Base-by-base conservation (phyloP, 1,284 basidiomycete species). In the Heterobasidion occidentale region DNA sequence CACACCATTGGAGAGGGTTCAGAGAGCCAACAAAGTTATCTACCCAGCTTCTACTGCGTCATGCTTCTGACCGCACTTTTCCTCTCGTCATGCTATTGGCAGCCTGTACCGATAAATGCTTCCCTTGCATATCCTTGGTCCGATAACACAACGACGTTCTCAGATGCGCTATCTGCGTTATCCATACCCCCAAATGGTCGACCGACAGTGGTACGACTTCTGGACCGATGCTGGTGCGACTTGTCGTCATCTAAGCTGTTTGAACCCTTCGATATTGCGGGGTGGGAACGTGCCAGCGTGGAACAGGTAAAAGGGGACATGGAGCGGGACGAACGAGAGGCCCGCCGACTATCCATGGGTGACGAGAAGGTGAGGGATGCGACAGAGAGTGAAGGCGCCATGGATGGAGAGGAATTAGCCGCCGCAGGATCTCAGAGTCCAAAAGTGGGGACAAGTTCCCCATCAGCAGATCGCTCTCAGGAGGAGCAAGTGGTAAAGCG, bases 61-160 rank as follows among this genome's bases (percentile, higher is more conserved):
- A 76, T 90, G 20, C 76, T 92, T 19, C 80, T 92, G 17, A 77
- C 82, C 0, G 86, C 89, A 14, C 76, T 91, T 53, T 91, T 90
- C 68, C 77, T 90, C 60, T 88, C 89, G 14, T 88, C 89, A 11
- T 92, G 90, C 67, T 90, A 91, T 68, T 90, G 89, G 89, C 86
- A 89, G 59, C 86, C 90, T 17, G 79, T 89, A 50, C 79, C 87
- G 11, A 67, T 85, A 46, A 78, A 83, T 58, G 78, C 77, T 34
- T 73, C 78, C 1, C 80, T 90, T 55, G 76, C 80, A 20, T 67
- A 67, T 15, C 83, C 89, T 3, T 86, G 85, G 83, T 70, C 82
- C 7, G 74, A 77, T 46, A 83, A 85, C 65, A 77, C 87, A 64
- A 86, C 83, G 15, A 87, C 85, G 8, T 88, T 86, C 65, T 75